phyloP scores from a whole-genome alignment of 805 yeast species.

The Kodamaea leandrae region DNA sequence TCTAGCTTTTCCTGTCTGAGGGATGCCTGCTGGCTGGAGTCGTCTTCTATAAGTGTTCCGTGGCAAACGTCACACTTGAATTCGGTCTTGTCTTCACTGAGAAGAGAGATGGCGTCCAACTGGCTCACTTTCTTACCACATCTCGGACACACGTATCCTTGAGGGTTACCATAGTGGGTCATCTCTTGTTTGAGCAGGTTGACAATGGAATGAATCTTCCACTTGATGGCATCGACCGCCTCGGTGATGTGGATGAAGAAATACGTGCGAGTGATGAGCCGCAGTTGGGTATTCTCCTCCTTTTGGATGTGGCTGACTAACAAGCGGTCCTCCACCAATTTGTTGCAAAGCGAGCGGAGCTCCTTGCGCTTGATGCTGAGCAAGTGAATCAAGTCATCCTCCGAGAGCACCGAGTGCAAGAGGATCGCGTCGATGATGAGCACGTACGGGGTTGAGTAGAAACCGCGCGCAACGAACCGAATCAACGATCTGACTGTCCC shows the following conservation, averaged over 20 bases:
- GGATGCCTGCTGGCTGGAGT: constrained; percentile 76
- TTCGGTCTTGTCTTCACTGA: constrained; percentile 75
- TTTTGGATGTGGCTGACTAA: constrained; percentile 69
- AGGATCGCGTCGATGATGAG: constrained; percentile 83
- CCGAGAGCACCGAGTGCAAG: constrained; percentile 85
- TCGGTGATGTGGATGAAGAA: constrained; percentile 87
- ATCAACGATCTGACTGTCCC: constrained; percentile 53
- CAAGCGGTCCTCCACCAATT: constrained; percentile 79
- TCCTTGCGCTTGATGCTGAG: constrained; percentile 85
- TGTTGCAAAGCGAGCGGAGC: constrained; percentile 75
- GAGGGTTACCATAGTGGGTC: constrained; percentile 83
- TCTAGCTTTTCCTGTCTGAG: constrained; percentile 80
- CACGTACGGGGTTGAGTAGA: constrained; percentile 80
- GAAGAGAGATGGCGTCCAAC: constrained; percentile 79
- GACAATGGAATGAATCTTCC: constrained; percentile 91
- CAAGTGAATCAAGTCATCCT: constrained; percentile 82
- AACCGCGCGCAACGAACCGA: constrained; percentile 80
- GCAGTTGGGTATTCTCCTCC: constrained; percentile 57
- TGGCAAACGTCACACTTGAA: constrained; percentile 87
- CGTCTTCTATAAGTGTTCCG: constrained; percentile 78
- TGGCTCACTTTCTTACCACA: constrained; percentile 82
- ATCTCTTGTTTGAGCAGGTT: constrained; percentile 76
- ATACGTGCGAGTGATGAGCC: constrained; percentile 74
- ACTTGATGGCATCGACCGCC: constrained; percentile 92
- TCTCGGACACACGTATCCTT: constrained; percentile 87